phyloP scores from a whole-genome alignment of 306 rosid genomes.

The Medicago arabica region DNA sequence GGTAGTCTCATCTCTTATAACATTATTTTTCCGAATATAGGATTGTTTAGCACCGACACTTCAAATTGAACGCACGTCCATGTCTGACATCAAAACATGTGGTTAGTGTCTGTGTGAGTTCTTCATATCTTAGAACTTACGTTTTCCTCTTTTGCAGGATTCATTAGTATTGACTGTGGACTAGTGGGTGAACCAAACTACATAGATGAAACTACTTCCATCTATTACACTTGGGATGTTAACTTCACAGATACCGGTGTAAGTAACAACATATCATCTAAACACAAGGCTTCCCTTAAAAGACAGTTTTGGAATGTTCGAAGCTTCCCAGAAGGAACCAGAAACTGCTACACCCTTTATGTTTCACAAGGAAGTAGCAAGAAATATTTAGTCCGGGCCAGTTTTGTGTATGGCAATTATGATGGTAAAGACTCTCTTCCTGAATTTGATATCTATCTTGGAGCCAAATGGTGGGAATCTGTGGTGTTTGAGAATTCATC shows the following conservation, averaged over 20 bases:
- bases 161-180: slow-evolving; percentile 54
- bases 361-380: slow-evolving; percentile 44
- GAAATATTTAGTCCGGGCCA: slow-evolving; percentile 46
- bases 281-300: slow-evolving; percentile 30
- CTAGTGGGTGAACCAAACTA: slow-evolving; percentile 44
- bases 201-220: slow-evolving; percentile 45
- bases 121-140: neutral
- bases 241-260: slow-evolving; percentile 42
- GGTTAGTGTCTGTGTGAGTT: neutral
- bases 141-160: slow-evolving; percentile 40
- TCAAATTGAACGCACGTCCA: too few species aligned
- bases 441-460: slow-evolving; percentile 48
- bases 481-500: slow-evolving; percentile 43
- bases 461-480: slow-evolving; percentile 45
- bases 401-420: slow-evolving; percentile 49
- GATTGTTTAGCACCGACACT: too few species aligned
- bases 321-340: slow-evolving; percentile 47
- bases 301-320: slow-evolving; percentile 53
- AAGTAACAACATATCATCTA: slow-evolving; percentile 37
- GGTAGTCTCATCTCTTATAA: neutral
- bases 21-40: neutral
- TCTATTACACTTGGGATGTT: slow-evolving; percentile 44
- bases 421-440: slow-evolving; percentile 47
- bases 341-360: slow-evolving; percentile 48
- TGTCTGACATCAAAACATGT: too few species aligned